Evolutionary conservation across 805 yeast genomes (phyloP).

Genomic region (Yarrowia divulgata): DNA sequence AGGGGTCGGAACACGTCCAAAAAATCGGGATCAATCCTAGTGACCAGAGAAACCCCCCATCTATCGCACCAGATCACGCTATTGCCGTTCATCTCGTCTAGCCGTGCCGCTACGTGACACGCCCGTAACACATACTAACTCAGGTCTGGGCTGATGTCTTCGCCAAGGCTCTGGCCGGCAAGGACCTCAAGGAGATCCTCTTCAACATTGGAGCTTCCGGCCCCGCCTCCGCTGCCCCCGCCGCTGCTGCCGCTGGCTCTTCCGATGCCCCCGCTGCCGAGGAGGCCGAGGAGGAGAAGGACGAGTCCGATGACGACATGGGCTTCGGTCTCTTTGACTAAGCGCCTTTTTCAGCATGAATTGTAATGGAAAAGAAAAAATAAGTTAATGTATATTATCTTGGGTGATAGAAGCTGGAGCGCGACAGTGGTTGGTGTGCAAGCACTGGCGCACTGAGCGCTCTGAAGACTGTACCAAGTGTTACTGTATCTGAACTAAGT

Average conservation of each 20-base stretch:
- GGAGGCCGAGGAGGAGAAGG: conserved; percentile 62
- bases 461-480: not conserved
- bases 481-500: not conserved
- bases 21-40: too few species aligned
- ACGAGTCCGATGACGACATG: conserved; percentile 82
- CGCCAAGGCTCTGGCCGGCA: conserved; percentile 87
- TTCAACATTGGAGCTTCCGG: conserved; percentile 68
- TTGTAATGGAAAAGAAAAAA: conserved; percentile 9
- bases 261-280: conserved; percentile 67
- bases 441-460: not conserved
- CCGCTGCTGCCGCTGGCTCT: conserved; percentile 68
- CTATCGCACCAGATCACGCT: too few species aligned
- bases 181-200: conserved; percentile 81
- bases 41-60: too few species aligned
- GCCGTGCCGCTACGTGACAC: too few species aligned
- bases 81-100: too few species aligned
- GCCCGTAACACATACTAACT: conserved; percentile 22
- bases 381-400: conserved; percentile 37
- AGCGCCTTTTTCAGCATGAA: conserved; percentile 40
- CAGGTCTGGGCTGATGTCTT: conserved; percentile 82
- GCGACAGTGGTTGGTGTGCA: too few species aligned
- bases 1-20: too few species aligned
- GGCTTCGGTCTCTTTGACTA: conserved; percentile 95
- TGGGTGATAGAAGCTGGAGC: conserved; percentile 8
- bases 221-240: conserved; percentile 66